A percentile compares a stretch with the other conserved stretches of the same genome.
Evolutionary conservation across 1,284 basidiomycete species (phyloP).

Genomic region (Apiotrichum domesticum): DNA sequence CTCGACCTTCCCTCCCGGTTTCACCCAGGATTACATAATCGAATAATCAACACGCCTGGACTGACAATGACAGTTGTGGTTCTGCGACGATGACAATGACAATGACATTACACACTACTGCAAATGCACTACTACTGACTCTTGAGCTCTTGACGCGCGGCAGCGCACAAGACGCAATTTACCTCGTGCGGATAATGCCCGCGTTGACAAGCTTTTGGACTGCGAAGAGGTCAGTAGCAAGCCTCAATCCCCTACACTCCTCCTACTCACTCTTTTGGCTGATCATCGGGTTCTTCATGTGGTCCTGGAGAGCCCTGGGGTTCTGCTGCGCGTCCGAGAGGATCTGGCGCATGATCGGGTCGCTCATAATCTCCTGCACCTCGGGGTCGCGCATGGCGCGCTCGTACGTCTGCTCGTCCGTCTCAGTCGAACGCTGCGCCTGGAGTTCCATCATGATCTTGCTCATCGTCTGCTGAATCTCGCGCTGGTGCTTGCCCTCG

Average conservation of each 20-base stretch:
- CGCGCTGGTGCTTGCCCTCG: slow-evolving; percentile 68
- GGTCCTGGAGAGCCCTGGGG: slow-evolving; percentile 84
- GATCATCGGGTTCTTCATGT: slow-evolving; percentile 85
- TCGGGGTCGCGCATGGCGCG: slow-evolving; percentile 97
- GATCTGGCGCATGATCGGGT: slow-evolving; percentile 77
- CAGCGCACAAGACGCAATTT: background rate
- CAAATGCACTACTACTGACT: background rate
- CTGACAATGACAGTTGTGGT: no score
- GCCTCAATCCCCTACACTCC: no score
- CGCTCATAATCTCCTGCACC: slow-evolving; percentile 60
- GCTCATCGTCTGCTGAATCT: slow-evolving; percentile 70
- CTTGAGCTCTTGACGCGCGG: background rate
- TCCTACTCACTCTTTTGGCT: background rate
- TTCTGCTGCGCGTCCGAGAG: slow-evolving; percentile 88
- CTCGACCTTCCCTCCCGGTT: no score
- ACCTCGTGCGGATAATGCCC: slow-evolving; percentile 64
- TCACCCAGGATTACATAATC: no score
- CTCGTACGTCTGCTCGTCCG: slow-evolving; percentile 85
- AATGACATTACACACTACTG: slow-evolving; percentile 2
- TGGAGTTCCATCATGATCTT: slow-evolving; percentile 79
- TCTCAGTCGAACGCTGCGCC: slow-evolving; percentile 75
- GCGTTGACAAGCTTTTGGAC: slow-evolving; percentile 82
- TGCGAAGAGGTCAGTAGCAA: slow-evolving; percentile 15
- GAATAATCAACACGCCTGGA: no score
- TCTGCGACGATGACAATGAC: background rate